Conservation (phyloP, 768 basidiomycete genomes). For the Chalciporus sphaerocephalus region DNA sequence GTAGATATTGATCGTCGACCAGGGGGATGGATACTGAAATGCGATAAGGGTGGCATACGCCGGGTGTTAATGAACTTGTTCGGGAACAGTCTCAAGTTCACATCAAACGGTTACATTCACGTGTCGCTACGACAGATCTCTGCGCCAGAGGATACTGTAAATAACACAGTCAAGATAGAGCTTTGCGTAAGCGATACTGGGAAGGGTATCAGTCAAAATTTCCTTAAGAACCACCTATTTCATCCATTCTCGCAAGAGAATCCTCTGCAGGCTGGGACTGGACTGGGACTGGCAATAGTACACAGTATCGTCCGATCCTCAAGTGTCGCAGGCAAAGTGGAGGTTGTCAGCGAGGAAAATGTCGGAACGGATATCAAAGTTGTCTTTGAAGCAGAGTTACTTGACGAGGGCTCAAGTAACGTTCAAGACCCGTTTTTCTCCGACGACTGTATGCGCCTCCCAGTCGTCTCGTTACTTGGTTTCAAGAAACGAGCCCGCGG, state of each 20-base stretch:
- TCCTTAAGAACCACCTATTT: conserved; percentile 93
- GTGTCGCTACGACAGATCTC: conserved; percentile 75
- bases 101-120: conserved; percentile 80
- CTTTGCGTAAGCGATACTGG: conserved; percentile 85
- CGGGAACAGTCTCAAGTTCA: conserved; percentile 92
- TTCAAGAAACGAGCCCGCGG: conserved; percentile 67
- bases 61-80: conserved; percentile 93
- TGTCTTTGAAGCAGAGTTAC: conserved; percentile 67
- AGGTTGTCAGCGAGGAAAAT: conserved; percentile 89
- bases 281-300: conserved; percentile 91
- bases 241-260: conserved; percentile 98
- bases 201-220: conserved; percentile 93
- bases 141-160: conserved; percentile 45
- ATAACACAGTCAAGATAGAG: conserved; percentile 69
- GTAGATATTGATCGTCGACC: conserved; percentile 76
- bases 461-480: conserved; percentile 63
- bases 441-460: conserved; percentile 38
- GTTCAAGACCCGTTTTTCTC: conserved; percentile 46
- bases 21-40: conserved; percentile 78
- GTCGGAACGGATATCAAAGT: conserved; percentile 90
- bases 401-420: conserved; percentile 37
- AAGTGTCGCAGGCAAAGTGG: conserved; percentile 85
- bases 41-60: conserved; percentile 90
- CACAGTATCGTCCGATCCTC: conserved; percentile 86
- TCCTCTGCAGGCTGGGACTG: conserved; percentile 88